Conservation (phyloP, 1,284 basidiomycete species). For the Anthracocystis panici-leucophaei region DNA sequence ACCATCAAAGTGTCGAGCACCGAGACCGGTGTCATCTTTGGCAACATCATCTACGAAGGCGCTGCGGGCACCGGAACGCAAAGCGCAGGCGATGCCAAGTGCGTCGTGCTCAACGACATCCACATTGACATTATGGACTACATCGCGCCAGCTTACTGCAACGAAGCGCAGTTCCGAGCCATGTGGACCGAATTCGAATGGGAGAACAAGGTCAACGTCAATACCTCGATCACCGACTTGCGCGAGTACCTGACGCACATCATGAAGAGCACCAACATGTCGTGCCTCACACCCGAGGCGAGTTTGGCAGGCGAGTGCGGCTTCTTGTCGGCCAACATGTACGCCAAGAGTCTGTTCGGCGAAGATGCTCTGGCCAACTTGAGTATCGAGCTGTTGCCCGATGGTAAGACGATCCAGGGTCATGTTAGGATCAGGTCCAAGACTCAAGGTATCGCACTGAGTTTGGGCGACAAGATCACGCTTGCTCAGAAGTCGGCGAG, state of each 20-base stretch:
- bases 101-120: constrained; percentile 93
- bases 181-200: constrained; percentile 99
- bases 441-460: constrained; percentile 80
- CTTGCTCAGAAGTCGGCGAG: constrained; percentile 45
- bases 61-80: constrained; percentile 59
- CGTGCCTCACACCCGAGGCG: constrained; percentile 92
- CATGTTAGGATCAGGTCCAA: constrained; percentile 67
- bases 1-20: constrained; percentile 90
- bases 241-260: constrained; percentile 88
- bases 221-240: constrained; percentile 82
- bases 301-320: constrained; percentile 90
- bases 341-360: constrained; percentile 90
- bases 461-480: constrained; percentile 86
- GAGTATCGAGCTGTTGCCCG: constrained; percentile 89
- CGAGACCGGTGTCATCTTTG: constrained; percentile 98
- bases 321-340: constrained; percentile 93
- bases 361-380: constrained; percentile 98
- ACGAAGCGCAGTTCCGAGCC: constrained; percentile 84
- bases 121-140: constrained; percentile 99
- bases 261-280: constrained; percentile 89
- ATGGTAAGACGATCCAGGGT: constrained; percentile 69
- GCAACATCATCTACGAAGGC: constrained; percentile 92
- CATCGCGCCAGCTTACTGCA: constrained; percentile 96
- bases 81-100: constrained; percentile 73
- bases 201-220: constrained; percentile 96